A percentile compares a stretch with the other conserved stretches of the same genome.
phyloP scores from a whole-genome alignment of 2,329 filamentous ascomycete genomes.

The Talaromyces sp. region DNA sequence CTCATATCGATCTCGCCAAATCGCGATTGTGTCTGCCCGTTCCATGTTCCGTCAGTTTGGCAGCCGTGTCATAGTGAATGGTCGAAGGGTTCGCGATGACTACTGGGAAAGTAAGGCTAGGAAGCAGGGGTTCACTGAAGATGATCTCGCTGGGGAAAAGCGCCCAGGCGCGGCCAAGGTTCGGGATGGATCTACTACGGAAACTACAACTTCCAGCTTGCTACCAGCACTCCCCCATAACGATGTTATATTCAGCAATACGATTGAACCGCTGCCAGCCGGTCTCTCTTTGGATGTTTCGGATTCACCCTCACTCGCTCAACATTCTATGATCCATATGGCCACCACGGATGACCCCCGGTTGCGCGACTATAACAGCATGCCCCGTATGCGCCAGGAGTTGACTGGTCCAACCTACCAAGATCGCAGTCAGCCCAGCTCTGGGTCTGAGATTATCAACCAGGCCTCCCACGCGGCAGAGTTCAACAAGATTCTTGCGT shows the following conservation, averaged over 20 bases:
- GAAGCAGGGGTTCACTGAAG: slow-evolving; percentile 97
- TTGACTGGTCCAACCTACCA: slow-evolving; percentile 85
- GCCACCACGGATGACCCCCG: slow-evolving; percentile 75
- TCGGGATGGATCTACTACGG: slow-evolving; percentile 76
- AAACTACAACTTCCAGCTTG: slow-evolving; percentile 61
- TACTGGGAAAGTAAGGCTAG: slow-evolving; percentile 98
- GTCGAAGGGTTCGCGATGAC: slow-evolving; percentile 89
- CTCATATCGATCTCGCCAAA: slow-evolving; percentile 96
- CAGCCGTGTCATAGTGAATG: slow-evolving; percentile 87
- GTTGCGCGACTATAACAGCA: slow-evolving; percentile 78
- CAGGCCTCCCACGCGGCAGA: slow-evolving; percentile 89
- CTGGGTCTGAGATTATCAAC: slow-evolving; percentile 76
- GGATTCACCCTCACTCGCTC: slow-evolving; percentile 64
- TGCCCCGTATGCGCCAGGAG: slow-evolving; percentile 86
- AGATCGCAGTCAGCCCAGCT: slow-evolving; percentile 77
- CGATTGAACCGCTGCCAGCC: slow-evolving; percentile 67
- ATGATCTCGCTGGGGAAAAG: slow-evolving; percentile 94
- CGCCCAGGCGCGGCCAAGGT: slow-evolving; percentile 88
- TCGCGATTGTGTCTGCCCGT: slow-evolving; percentile 93
- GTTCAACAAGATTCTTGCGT: slow-evolving; percentile 81
- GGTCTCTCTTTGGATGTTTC: slow-evolving; percentile 71
- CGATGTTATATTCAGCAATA: slow-evolving; percentile 86
- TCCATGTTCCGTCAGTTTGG: slow-evolving; percentile 99
- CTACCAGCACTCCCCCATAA: slow-evolving; percentile 70
- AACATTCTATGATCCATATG: slow-evolving; percentile 83